Percentiles rank a stretch among this genome's conserved stretches.
Evolutionary conservation across 805 yeast genomes (phyloP).

Genomic region (Candida xiaguanensis): DNA sequence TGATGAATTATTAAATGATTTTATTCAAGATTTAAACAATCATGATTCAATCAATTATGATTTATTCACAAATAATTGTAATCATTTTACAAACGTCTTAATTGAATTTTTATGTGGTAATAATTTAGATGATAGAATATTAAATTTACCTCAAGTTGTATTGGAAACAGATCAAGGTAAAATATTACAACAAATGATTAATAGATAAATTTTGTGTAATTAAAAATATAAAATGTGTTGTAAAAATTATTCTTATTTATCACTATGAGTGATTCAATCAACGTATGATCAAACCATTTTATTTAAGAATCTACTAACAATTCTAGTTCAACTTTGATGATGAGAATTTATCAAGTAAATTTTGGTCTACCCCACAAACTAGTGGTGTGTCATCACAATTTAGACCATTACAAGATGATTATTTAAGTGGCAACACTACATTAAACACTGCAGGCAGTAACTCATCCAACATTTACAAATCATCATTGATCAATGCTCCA

Average conservation of each 20-base stretch:
- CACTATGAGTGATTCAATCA: constrained; percentile 4
- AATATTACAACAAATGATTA: neutral
- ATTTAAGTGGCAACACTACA: neutral
- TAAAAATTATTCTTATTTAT: neutral
- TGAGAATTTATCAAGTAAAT: constrained; percentile 1
- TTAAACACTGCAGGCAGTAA: constrained; percentile 1
- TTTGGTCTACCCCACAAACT: constrained; percentile 4
- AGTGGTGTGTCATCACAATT: constrained; percentile 1
- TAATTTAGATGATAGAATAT: constrained; percentile 50
- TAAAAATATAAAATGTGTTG: neutral
- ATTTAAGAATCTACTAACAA: neutral
- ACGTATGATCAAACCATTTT: neutral
- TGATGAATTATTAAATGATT: constrained; percentile 51
- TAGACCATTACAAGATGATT: constrained; percentile 1
- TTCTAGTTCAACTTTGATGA: constrained; percentile 5
- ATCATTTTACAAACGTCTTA: constrained; percentile 59
- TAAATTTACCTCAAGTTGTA: constrained; percentile 49
- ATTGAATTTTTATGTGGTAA: constrained; percentile 56
- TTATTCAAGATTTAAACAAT: constrained; percentile 43
- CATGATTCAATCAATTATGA: constrained; percentile 48
- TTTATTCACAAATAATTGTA: constrained; percentile 62
- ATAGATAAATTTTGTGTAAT: neutral
- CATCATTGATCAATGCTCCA: constrained; percentile 24
- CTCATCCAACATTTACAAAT: constrained; percentile 5
- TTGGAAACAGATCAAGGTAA: constrained; percentile 36